These are phyloP conservation scores for Urochloa ruziziensis DNA, from an alignment of 176 grass and related monocot genomes.

Conservation along the genomic window DNA sequence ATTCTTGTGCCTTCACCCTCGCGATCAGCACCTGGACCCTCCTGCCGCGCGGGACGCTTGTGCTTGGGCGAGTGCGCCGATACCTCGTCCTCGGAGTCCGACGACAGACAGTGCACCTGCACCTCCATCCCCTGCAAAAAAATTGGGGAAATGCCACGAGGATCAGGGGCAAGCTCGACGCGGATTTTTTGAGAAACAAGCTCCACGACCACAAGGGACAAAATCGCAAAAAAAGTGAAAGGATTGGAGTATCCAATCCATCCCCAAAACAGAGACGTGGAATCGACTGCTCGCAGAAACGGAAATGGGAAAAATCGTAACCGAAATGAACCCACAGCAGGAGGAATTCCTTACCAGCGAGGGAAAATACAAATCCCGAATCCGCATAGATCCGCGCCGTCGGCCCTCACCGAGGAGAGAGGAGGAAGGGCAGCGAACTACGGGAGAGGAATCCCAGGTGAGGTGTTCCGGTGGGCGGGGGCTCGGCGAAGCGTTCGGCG, in stretches of 20 bases:
- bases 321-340: not conserved
- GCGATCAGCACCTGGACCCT: not conserved
- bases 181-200: too few relatives aligned
- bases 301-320: not conserved
- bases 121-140: slow-evolving; percentile 49
- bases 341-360: not conserved
- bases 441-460: not conserved
- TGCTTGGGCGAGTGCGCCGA: slow-evolving; percentile 19
- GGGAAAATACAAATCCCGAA: not conserved
- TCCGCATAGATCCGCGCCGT: not conserved
- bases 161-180: not conserved
- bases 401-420: not conserved
- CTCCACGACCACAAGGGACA: too few relatives aligned
- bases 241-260: not conserved
- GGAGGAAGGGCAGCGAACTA: not conserved
- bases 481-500: not conserved
- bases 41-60: slow-evolving; percentile 12
- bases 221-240: not conserved
- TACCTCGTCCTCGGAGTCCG: slow-evolving; percentile 37
- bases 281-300: not conserved
- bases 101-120: slow-evolving; percentile 32
- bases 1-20: not conserved
- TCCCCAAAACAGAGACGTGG: not conserved
- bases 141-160: not conserved
- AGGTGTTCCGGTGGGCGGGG: not conserved